These are phyloP conservation scores for Lentinula detonsa DNA, from an alignment of 768 basidiomycete genomes.

Conservation along the genomic window DNA sequence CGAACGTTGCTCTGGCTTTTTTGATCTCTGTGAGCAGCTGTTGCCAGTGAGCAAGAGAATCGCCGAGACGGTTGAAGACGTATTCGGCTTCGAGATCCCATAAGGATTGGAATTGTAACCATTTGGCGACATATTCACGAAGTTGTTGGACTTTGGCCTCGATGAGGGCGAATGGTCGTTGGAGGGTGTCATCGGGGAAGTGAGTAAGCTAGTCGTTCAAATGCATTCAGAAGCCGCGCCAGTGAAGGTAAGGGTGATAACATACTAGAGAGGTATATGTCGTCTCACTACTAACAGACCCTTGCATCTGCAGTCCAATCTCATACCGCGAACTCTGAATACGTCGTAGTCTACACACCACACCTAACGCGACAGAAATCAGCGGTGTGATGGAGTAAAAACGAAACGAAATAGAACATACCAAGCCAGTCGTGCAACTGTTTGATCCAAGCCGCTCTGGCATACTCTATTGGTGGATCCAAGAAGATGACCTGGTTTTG, in stretches of 20 bases:
- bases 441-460: conserved; percentile 82
- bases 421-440: conserved; percentile 90
- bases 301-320: conserved; percentile 89
- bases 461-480: conserved; percentile 95
- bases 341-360: conserved; percentile 80
- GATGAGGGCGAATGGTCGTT: conserved; percentile 79
- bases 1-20: conserved; percentile 92
- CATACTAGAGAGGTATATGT: conserved; percentile 81
- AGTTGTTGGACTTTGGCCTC: conserved; percentile 86
- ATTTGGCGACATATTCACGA: conserved; percentile 89
- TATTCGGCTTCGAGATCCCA: conserved; percentile 99
- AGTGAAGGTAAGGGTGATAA: background rate
- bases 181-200: conserved; percentile 68
- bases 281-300: conserved; percentile 48
- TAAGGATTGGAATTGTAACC: conserved; percentile 97
- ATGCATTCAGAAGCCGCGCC: background rate
- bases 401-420: conserved; percentile 17
- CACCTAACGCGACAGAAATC: conserved; percentile 36
- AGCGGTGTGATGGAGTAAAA: background rate
- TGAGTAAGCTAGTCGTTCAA: conserved; percentile 51
- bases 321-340: conserved; percentile 97
- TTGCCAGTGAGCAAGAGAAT: conserved; percentile 91
- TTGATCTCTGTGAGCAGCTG: conserved; percentile 96
- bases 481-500: conserved; percentile 98
- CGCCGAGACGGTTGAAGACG: conserved; percentile 92